Base-by-base conservation (phyloP, 139 green algal species). In the Tetraselmis chui region DNA sequence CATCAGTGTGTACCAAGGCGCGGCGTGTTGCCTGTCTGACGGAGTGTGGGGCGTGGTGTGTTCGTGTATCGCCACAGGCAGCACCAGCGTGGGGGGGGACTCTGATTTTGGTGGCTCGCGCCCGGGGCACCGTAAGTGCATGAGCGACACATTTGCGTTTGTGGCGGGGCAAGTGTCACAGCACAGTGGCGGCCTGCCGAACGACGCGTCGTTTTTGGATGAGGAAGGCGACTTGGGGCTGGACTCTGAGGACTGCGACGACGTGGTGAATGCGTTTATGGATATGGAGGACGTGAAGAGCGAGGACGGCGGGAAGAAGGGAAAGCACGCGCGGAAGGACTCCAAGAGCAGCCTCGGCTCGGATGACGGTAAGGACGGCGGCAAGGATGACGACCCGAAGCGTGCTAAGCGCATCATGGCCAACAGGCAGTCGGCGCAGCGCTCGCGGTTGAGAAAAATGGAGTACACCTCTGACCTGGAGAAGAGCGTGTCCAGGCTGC, bases 391-490 rank as follows among this genome's bases (percentile, higher is more conserved):
- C 77, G 79, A 81, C 79, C 75, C 78, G 25, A 81, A 83, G 78
- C 75, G 79, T 24, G 79, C 82, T 25, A 83, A 83, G 59, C 77
- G 88, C 28, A 83, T 92, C 11, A 76, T 90, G 45, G 88, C 88
- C 79, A 92, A 92, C 81, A 76, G 88, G 59, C 86, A 89, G 84
- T 87, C 80, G 25, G 88, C 88, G 24, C 86, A 89, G 83, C 86
- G 85, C 30, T 88, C 83, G 2, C 81, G 86, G 29, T 79, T 91
- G 83, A 84, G 89, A 59, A 89, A 90, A 32, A 75, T 92, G 79
- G 83, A 87, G 79, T 91, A 92, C 81, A 83, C 89, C 0, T 83
- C 78, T 25, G 83, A 93, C 82, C 84, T 93, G 28, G 85, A 87
- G 76, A 79, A 85, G 27, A 85, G 32, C n/a, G 80, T 88, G 5